phyloP scores from a whole-genome alignment of 495 filamentous ascomycete genomes.

The Venustampulla echinocandica region DNA sequence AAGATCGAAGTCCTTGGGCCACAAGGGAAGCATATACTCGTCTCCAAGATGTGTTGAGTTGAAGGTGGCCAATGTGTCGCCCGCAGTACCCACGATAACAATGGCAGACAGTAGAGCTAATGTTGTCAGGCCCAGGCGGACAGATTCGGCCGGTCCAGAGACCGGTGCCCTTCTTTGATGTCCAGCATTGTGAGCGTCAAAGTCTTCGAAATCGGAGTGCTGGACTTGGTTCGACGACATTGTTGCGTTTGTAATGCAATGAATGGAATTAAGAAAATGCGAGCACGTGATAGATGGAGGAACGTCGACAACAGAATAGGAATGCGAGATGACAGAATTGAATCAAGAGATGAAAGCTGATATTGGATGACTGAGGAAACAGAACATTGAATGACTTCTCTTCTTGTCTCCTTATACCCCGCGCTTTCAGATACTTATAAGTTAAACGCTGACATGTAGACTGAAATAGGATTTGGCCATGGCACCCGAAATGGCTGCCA shows the following conservation, averaged over 20 bases:
- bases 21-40: conserved; percentile 37
- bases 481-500: no score
- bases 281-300: no score
- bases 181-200: conserved; percentile 9
- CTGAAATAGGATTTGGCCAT: conserved; percentile 18
- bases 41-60: conserved; percentile 34
- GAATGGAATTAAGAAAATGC: background rate
- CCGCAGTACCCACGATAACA: conserved; percentile 39
- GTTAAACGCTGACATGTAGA: conserved; percentile 17
- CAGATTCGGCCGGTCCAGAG: conserved; percentile 29
- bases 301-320: no score
- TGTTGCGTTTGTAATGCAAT: background rate
- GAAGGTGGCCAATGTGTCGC: conserved; percentile 40
- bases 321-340: background rate
- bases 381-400: conserved; percentile 21
- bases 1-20: conserved; percentile 43
- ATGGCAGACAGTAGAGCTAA: conserved; percentile 41
- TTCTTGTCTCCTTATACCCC: background rate
- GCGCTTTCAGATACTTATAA: no score
- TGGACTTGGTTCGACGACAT: conserved; percentile 10
- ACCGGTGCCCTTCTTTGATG: conserved; percentile 4
- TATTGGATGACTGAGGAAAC: conserved; percentile 14
- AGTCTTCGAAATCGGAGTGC: conserved; percentile 8
- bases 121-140: conserved; percentile 35
- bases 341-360: conserved; percentile 12